Base-by-base conservation (phyloP, 148 eudicot genomes). In the Cornus florida region DNA sequence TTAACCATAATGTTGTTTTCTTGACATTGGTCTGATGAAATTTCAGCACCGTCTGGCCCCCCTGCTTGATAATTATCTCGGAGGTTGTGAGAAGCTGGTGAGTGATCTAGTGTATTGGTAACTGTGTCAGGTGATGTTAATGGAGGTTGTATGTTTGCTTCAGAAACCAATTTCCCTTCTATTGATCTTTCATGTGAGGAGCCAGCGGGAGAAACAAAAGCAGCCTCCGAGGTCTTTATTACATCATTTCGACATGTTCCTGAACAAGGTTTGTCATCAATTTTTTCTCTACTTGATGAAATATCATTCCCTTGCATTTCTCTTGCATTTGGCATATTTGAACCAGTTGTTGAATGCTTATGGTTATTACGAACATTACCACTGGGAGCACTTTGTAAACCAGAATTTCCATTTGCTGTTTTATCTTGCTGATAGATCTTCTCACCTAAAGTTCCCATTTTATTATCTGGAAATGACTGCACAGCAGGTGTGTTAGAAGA, bases 401-500 rank as follows among this genome's bases (percentile, higher is more conserved):
- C 83, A 76, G 81, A 64, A 77, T 62, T 82, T 75, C 86, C 88
- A 74, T 86, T 88, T 77, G 79, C 83, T 13, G 70, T 79, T 33
- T 78, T 65, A 65, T 80, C 84, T 70, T 78, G 87, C 87, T 87
- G 89, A 82, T 81, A 81, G 39, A 78, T 86, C 73, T 88, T 83
- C 75, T 77, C 87, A 80, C 33, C 86, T 10, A 75, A 43, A 77
- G 78, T 39, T 67, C 62, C 89, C 69, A 74, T 73, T 81, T 87
- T 87, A 75, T 85, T 90, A 75, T 86, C 90, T 32, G 88, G 73
- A 72, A 84, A 75, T 67, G 86, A 81, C 76, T 84, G 90, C 82
- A 78, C 72, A 59, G 82, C 85, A 57, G 86, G 80, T 41, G 87
- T 20, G 76, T 60, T 86, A 1, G 93, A 86, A 74, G 85, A 76